Percentiles rank a stretch among this genome's conserved stretches.
Evolutionary conservation across 129 eudicot genomes (phyloP).

Genomic region (Dittrichia graveolens): DNA sequence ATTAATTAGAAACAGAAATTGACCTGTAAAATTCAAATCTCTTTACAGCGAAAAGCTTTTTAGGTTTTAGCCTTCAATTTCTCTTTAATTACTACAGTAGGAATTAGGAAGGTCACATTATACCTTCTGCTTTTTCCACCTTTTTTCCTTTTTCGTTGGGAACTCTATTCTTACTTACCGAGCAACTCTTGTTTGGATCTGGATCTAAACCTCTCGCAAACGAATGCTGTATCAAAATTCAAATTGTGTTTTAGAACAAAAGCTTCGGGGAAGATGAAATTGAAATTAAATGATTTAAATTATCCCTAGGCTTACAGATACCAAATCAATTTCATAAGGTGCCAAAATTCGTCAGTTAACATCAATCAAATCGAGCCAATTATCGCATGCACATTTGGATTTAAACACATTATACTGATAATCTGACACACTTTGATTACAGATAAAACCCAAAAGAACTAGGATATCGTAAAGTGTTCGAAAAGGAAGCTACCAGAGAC

Average conservation of each 20-base stretch:
- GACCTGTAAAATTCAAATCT: constrained; percentile 18
- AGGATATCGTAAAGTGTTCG: not conserved
- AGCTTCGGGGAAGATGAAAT: constrained; percentile 10
- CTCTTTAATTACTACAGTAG: constrained; percentile 9
- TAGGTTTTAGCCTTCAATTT: constrained; percentile 24
- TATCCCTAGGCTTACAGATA: constrained; percentile 18
- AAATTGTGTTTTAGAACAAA: constrained; percentile 16
- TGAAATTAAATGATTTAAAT: constrained; percentile 11
- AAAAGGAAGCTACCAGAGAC: constrained; percentile 32
- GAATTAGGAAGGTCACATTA: constrained; percentile 30
- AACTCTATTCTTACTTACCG: constrained; percentile 38
- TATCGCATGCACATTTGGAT: constrained; percentile 14
- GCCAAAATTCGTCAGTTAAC: constrained; percentile 10
- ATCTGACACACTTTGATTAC: not conserved
- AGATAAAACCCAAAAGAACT: not conserved
- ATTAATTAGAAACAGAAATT: constrained; percentile 20
- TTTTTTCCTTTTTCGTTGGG: constrained; percentile 41
- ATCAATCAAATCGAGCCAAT: constrained; percentile 4
- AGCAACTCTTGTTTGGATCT: constrained; percentile 57
- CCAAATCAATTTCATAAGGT: not conserved
- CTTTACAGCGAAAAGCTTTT: constrained; percentile 13
- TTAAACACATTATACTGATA: not conserved
- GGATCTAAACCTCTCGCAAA: constrained; percentile 60
- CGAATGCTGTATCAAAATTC: constrained; percentile 55
- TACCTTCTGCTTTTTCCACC: constrained; percentile 69